phyloP scores from a whole-genome alignment of 176 grass and related monocot genomes.

The Bothriochloa decipiens region DNA sequence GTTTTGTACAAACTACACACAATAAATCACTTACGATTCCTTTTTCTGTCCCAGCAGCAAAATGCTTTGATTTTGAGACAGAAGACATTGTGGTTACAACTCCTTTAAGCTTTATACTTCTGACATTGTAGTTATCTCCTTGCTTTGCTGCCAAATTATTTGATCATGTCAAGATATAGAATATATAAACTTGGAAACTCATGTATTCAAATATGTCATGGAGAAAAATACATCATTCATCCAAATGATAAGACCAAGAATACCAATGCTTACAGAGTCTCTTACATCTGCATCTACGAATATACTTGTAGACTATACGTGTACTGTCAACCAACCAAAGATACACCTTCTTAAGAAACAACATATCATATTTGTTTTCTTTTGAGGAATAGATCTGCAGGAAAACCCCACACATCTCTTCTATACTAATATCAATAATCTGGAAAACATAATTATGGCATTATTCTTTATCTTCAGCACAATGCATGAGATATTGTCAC shows the following conservation, averaged over 20 bases:
- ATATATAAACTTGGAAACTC: conserved; percentile 24
- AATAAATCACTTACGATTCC: conserved; percentile 70
- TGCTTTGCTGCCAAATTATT: conserved; percentile 68
- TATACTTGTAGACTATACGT: not conserved
- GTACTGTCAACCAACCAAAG: conserved; percentile 13
- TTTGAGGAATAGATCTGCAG: not conserved
- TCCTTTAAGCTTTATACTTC: conserved; percentile 76
- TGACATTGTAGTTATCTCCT: conserved; percentile 65
- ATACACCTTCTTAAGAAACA: not conserved
- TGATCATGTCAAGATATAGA: conserved; percentile 11
- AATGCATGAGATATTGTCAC: not conserved
- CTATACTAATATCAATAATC: conserved; percentile 13
- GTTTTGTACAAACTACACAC: not conserved
- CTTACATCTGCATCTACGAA: conserved; percentile 1
- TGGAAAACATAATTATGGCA: conserved; percentile 8
- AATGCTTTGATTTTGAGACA: conserved; percentile 64
- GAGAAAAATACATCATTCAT: conserved; percentile 6
- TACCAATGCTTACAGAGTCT: not conserved
- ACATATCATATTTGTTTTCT: not conserved
- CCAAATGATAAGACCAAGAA: conserved; percentile 14
- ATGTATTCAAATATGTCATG: not conserved
- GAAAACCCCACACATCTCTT: not conserved
- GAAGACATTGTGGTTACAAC: conserved; percentile 58
- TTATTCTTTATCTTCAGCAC: not conserved
- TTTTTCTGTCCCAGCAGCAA: conserved; percentile 86